Evolutionary conservation across 495 filamentous ascomycete genomes (phyloP).

Genomic region (Penicillium dipodomyicola): DNA sequence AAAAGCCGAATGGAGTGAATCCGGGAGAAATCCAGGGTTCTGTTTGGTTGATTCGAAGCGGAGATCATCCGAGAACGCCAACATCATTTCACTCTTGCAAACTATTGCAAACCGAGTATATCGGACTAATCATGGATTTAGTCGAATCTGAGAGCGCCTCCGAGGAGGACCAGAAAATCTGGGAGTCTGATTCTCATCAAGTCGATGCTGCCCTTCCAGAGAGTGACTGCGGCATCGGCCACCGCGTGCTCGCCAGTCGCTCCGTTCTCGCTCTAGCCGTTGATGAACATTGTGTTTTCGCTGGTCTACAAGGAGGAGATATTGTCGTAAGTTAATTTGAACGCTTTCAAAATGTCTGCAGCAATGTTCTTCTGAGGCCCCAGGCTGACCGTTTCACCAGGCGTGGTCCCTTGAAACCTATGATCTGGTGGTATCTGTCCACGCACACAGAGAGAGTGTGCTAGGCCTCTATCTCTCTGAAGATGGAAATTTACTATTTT

Average conservation of each 20-base stretch:
- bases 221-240: slow-evolving; percentile 44
- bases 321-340: slow-evolving; percentile 59
- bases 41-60: slow-evolving; percentile 9
- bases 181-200: slow-evolving; percentile 36
- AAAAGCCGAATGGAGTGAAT: neutral
- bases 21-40: neutral
- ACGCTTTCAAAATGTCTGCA: neutral
- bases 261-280: slow-evolving; percentile 49
- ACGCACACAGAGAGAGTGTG: slow-evolving; percentile 87
- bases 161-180: slow-evolving; percentile 43
- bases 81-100: slow-evolving; percentile 1
- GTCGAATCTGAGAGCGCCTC: slow-evolving; percentile 40
- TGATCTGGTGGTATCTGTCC: slow-evolving; percentile 69
- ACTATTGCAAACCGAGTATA: neutral
- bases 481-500: slow-evolving; percentile 77
- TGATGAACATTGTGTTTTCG: slow-evolving; percentile 54
- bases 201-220: slow-evolving; percentile 20
- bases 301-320: slow-evolving; percentile 88
- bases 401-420: slow-evolving; percentile 87
- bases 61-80: slow-evolving; percentile 3
- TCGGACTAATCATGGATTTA: slow-evolving; percentile 33
- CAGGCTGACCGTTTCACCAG: slow-evolving; percentile 33
- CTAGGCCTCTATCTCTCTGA: slow-evolving; percentile 77
- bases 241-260: slow-evolving; percentile 46
- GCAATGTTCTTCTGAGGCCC: neutral